A percentile compares a stretch with the other conserved stretches of the same genome.
These are phyloP conservation scores for Ammopiptanthus mongolicus DNA, from an alignment of 306 rosid species.

Conservation along the genomic window DNA sequence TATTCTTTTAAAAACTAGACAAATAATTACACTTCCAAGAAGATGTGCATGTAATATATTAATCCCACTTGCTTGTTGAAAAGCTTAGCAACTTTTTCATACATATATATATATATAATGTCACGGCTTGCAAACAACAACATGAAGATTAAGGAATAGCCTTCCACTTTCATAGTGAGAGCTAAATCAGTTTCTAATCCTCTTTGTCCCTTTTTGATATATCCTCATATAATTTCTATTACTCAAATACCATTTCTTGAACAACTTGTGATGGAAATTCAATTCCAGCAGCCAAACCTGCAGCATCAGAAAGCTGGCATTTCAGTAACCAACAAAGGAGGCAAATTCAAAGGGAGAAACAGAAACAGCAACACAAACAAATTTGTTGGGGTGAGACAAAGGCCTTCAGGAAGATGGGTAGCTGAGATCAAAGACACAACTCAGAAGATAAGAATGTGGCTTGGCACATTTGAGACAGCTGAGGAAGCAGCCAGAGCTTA, in stretches of 20 bases:
- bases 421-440: constrained; percentile 97
- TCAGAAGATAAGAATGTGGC: constrained; percentile 95
- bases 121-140: constrained; percentile 23
- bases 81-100: constrained; percentile 30
- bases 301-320: constrained; percentile 23
- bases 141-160: constrained; percentile 29
- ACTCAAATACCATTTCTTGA: constrained; percentile 5
- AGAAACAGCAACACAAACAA: constrained; percentile 49
- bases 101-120: constrained; percentile 23
- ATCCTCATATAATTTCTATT: not conserved
- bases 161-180: constrained; percentile 16
- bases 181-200: not conserved
- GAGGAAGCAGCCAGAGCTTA: constrained; percentile 95
- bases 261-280: constrained; percentile 56
- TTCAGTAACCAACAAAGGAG: constrained; percentile 26
- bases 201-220: not conserved
- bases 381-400: constrained; percentile 89
- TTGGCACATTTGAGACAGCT: constrained; percentile 93
- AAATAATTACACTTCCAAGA: constrained; percentile 1
- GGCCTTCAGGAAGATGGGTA: constrained; percentile 99
- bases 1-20: not conserved
- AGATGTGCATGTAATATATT: constrained; percentile 12
- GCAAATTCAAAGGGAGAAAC: constrained; percentile 53
- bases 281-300: constrained; percentile 47
- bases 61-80: constrained; percentile 30